phyloP scores from a whole-genome alignment of 1,139 yeast species.

The Sugiyamaella neomexicana region DNA sequence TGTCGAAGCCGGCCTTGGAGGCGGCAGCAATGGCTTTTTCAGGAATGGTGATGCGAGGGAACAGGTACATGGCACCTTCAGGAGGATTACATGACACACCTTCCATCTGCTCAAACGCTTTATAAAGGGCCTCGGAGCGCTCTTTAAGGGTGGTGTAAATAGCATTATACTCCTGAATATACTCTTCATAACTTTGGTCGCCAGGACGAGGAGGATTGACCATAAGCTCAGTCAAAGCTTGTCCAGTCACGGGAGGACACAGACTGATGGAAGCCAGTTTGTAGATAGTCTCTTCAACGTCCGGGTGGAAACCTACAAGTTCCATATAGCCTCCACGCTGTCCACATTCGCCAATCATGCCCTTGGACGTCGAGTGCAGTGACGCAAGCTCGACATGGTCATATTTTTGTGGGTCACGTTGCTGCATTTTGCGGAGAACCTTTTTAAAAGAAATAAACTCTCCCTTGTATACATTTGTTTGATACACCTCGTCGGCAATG shows the following conservation, averaged over 20 bases:
- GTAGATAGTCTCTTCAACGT: slow-evolving; percentile 66
- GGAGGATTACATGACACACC: slow-evolving; percentile 85
- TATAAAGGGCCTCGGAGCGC: slow-evolving; percentile 64
- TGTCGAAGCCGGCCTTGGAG: slow-evolving; percentile 49
- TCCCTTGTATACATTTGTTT: slow-evolving; percentile 78
- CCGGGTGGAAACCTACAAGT: slow-evolving; percentile 71
- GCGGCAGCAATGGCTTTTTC: slow-evolving; percentile 64
- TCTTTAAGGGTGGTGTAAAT: slow-evolving; percentile 62
- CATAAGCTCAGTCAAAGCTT: slow-evolving; percentile 89
- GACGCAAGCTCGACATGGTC: slow-evolving; percentile 85
- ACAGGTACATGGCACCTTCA: slow-evolving; percentile 96
- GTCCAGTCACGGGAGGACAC: slow-evolving; percentile 94
- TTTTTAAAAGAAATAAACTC: slow-evolving; percentile 49
- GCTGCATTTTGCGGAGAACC: slow-evolving; percentile 57
- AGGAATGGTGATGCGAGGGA: slow-evolving; percentile 73
- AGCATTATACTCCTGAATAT: slow-evolving; percentile 56
- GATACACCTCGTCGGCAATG: slow-evolving; percentile 98
- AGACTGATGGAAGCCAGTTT: slow-evolving; percentile 87
- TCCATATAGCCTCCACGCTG: slow-evolving; percentile 99
- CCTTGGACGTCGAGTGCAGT: slow-evolving; percentile 92
- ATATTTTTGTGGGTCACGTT: slow-evolving; percentile 53
- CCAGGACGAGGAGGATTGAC: slow-evolving; percentile 84
- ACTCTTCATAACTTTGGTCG: slow-evolving; percentile 70
- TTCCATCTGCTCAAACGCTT: slow-evolving; percentile 72
- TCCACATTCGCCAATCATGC: slow-evolving; percentile 97